These are phyloP conservation scores for Inga oerstediana DNA, from an alignment of 306 rosid species.

Conservation along the genomic window DNA sequence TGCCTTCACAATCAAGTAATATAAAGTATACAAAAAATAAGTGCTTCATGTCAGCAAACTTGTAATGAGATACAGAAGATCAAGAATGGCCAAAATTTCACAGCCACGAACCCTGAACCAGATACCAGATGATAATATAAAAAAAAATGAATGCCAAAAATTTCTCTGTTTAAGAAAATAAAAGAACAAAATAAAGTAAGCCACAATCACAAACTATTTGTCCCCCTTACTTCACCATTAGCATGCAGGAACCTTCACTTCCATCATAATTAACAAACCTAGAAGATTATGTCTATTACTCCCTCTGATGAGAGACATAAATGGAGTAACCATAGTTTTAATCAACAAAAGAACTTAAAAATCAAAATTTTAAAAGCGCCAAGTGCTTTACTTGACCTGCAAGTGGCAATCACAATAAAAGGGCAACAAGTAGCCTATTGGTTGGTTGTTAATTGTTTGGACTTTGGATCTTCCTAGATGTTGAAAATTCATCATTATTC, in stretches of 20 bases:
- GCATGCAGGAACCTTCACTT: constrained; percentile 2
- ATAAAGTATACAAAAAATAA: constrained; percentile 7
- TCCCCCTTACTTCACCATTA: not conserved
- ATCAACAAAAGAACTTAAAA: not conserved
- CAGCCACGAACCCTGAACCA: too few species aligned
- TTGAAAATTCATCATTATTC: not conserved
- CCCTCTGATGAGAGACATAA: not conserved
- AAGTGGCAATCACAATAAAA: constrained; percentile 2
- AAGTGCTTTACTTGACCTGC: not conserved
- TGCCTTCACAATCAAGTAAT: not conserved
- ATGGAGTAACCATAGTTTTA: not conserved
- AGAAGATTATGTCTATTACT: constrained; percentile 10
- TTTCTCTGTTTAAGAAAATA: not conserved
- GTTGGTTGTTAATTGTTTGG: not conserved
- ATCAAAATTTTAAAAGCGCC: not conserved
- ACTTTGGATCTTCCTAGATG: constrained; percentile 3
- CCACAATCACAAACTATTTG: not conserved
- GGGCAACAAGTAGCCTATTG: not conserved
- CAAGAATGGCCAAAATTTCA: not conserved
- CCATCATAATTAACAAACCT: not conserved
- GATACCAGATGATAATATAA: too few species aligned
- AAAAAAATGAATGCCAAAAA: not conserved
- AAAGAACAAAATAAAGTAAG: not conserved
- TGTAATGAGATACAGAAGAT: not conserved
- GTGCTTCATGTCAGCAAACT: not conserved